These are phyloP conservation scores for Sporobolomyces roseus DNA, from an alignment of 768 basidiomycete genomes.

Conservation along the genomic window DNA sequence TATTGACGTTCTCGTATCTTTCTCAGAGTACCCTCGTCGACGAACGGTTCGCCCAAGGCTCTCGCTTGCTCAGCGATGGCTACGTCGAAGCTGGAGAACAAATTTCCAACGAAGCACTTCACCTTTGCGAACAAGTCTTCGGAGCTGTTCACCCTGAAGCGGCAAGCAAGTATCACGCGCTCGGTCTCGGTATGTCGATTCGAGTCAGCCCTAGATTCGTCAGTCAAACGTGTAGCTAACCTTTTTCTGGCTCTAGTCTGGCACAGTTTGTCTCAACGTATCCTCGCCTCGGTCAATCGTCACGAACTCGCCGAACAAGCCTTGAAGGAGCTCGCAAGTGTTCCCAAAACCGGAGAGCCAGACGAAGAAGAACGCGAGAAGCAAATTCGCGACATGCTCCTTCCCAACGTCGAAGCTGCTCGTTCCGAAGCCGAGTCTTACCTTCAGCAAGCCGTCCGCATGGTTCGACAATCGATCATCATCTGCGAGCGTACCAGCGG, in stretches of 20 bases:
- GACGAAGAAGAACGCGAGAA: constrained; percentile 30
- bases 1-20: neutral
- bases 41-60: constrained; percentile 51
- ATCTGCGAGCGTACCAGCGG: constrained; percentile 51
- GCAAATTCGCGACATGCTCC: constrained; percentile 39
- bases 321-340: constrained; percentile 26
- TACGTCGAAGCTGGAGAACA: constrained; percentile 50
- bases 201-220: too few species aligned
- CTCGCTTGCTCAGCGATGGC: constrained; percentile 48
- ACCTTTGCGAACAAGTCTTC: constrained; percentile 52
- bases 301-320: constrained; percentile 39
- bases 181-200: constrained; percentile 46
- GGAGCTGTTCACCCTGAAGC: constrained; percentile 53
- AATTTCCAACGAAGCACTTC: constrained; percentile 51
- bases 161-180: constrained; percentile 51
- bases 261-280: constrained; percentile 47
- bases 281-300: constrained; percentile 23
- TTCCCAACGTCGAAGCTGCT: constrained; percentile 46
- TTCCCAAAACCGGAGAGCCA: constrained; percentile 7
- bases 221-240: too few species aligned
- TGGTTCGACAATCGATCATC: constrained; percentile 52
- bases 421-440: constrained; percentile 46
- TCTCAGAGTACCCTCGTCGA: constrained; percentile 50
- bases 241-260: constrained; percentile 40
- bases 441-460: constrained; percentile 48